These are phyloP conservation scores for Pleurotus salmoneostramineus DNA, from an alignment of 768 basidiomycete species.

Conservation along the genomic window DNA sequence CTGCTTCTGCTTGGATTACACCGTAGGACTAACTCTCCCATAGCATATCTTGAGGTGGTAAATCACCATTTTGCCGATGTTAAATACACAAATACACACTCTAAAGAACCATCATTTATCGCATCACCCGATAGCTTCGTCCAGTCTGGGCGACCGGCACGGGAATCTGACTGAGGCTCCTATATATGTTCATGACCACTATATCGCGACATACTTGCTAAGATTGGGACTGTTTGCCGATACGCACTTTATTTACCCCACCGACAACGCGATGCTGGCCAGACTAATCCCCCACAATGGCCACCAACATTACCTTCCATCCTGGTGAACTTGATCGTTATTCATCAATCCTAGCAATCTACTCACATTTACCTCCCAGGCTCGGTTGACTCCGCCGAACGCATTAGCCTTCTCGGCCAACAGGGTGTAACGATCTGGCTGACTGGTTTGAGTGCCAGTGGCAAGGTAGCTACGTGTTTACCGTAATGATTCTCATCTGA, in stretches of 20 bases:
- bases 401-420: slow-evolving; percentile 65
- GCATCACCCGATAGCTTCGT: no score
- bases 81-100: no score
- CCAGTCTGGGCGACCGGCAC: no score
- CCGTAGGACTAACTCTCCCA: no score
- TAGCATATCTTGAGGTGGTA: no score
- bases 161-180: not conserved
- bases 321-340: slow-evolving; percentile 36
- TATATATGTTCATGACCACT: not conserved
- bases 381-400: slow-evolving; percentile 67
- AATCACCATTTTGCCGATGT: no score
- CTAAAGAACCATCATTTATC: no score
- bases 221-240: not conserved
- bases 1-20: no score
- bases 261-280: not conserved
- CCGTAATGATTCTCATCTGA: not conserved
- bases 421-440: slow-evolving; percentile 94
- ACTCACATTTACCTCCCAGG: slow-evolving; percentile 37
- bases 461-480: slow-evolving; percentile 58
- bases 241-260: not conserved
- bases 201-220: not conserved
- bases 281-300: slow-evolving; percentile 22
- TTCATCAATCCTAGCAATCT: not conserved
- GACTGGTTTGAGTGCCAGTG: slow-evolving; percentile 92
- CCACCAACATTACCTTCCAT: slow-evolving; percentile 67